Evolutionary conservation across 2,329 filamentous ascomycete species (phyloP).

Genomic region (Stachybotrys elegans): DNA sequence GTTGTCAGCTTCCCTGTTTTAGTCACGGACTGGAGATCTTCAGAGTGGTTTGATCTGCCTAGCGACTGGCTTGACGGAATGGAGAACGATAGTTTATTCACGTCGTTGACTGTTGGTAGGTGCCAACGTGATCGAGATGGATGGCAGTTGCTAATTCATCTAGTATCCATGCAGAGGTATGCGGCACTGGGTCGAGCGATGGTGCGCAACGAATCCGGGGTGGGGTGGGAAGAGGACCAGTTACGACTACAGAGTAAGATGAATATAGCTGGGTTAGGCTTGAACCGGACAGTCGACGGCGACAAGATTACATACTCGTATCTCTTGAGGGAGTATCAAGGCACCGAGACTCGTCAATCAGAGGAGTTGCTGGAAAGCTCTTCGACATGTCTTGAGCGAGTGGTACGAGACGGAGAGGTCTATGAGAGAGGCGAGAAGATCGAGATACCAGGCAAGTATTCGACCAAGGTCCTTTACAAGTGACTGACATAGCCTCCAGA

Average conservation of each 20-base stretch:
- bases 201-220: neutral
- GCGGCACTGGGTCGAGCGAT: neutral
- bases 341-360: neutral
- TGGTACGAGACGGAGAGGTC: neutral
- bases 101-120: neutral
- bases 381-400: neutral
- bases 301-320: neutral
- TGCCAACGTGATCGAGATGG: neutral
- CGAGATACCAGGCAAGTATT: neutral
- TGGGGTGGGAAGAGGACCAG: neutral
- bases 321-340: neutral
- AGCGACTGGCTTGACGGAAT: neutral
- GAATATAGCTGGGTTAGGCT: neutral
- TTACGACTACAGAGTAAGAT: neutral
- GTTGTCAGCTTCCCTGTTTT: neutral
- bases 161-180: neutral
- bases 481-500: neutral
- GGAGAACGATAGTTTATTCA: neutral
- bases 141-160: neutral
- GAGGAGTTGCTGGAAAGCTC: neutral
- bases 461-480: neutral
- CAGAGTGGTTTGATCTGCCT: neutral
- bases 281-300: conserved; percentile 1
- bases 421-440: neutral
- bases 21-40: neutral